These are phyloP conservation scores for Aspergillus homomorphus DNA, from an alignment of 495 filamentous ascomycete genomes.

Conservation along the genomic window DNA sequence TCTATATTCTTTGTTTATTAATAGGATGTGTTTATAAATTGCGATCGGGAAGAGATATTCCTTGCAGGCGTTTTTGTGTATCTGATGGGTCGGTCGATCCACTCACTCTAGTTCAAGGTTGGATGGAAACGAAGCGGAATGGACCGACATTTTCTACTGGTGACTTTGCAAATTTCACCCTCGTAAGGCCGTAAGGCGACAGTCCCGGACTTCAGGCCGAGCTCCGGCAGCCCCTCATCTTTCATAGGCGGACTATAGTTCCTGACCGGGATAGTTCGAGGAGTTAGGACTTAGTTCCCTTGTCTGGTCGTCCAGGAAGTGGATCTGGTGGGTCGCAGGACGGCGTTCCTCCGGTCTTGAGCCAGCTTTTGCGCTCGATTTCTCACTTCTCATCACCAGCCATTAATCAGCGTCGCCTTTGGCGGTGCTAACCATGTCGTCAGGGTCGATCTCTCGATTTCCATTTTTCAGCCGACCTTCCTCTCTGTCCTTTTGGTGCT, in stretches of 20 bases:
- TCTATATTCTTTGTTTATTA: constrained; percentile 9
- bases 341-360: background rate
- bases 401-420: background rate
- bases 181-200: too few species aligned
- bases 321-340: background rate
- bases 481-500: background rate
- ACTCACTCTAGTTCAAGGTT: too few species aligned
- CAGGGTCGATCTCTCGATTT: constrained; percentile 3
- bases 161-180: too few species aligned
- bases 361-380: background rate
- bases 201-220: background rate
- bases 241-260: background rate
- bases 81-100: background rate
- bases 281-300: background rate
- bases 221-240: background rate
- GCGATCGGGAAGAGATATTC: background rate
- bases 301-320: background rate
- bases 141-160: too few species aligned
- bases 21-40: constrained; percentile 12
- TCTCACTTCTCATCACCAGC: background rate
- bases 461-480: background rate
- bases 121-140: background rate
- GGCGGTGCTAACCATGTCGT: background rate
- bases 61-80: constrained; percentile 1
- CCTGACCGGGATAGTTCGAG: background rate